These are phyloP conservation scores for Lipomyces yamanashiensis DNA, from an alignment of 805 yeast species.

Conservation along the genomic window DNA sequence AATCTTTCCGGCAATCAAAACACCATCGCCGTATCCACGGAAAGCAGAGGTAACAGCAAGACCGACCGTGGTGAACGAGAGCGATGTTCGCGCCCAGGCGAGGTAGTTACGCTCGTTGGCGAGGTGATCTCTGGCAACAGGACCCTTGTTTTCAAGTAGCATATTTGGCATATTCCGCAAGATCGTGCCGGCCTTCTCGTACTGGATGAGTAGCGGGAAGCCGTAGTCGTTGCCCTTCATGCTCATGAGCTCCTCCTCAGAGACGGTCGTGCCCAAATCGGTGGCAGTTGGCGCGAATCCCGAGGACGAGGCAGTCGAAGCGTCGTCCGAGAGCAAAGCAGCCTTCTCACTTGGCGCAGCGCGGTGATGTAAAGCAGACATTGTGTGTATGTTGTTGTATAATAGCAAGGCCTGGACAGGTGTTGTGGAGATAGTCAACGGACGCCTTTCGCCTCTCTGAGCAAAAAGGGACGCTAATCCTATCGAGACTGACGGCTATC, in stretches of 20 bases:
- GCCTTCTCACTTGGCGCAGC: neutral
- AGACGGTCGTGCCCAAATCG: slow-evolving; percentile 7
- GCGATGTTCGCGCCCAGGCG: slow-evolving; percentile 64
- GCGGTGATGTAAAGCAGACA: slow-evolving; percentile 18
- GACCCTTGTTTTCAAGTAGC: slow-evolving; percentile 37
- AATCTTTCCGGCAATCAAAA: slow-evolving; percentile 26
- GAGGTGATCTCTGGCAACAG: slow-evolving; percentile 45
- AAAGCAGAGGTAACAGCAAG: slow-evolving; percentile 62
- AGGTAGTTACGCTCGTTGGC: slow-evolving; percentile 67
- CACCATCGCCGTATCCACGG: slow-evolving; percentile 42
- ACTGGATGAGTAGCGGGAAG: slow-evolving; percentile 30
- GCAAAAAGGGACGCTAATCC: neutral
- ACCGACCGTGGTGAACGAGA: slow-evolving; percentile 61
- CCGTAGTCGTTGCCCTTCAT: slow-evolving; percentile 30
- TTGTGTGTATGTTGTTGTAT: neutral
- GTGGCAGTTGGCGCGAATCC: slow-evolving; percentile 1
- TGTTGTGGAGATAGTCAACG: neutral
- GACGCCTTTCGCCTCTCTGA: too few relatives aligned
- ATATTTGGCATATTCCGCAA: slow-evolving; percentile 28
- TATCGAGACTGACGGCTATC: slow-evolving; percentile 1
- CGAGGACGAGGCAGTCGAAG: slow-evolving; percentile 4
- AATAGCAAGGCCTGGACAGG: neutral
- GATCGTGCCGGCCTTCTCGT: slow-evolving; percentile 24
- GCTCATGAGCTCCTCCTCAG: slow-evolving; percentile 21
- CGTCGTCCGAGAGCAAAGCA: slow-evolving; percentile 3